Percentiles rank a stretch among this genome's conserved stretches.
Evolutionary conservation across 2,329 filamentous ascomycete genomes (phyloP).

Genomic region (Stachybotrys echinatus): DNA sequence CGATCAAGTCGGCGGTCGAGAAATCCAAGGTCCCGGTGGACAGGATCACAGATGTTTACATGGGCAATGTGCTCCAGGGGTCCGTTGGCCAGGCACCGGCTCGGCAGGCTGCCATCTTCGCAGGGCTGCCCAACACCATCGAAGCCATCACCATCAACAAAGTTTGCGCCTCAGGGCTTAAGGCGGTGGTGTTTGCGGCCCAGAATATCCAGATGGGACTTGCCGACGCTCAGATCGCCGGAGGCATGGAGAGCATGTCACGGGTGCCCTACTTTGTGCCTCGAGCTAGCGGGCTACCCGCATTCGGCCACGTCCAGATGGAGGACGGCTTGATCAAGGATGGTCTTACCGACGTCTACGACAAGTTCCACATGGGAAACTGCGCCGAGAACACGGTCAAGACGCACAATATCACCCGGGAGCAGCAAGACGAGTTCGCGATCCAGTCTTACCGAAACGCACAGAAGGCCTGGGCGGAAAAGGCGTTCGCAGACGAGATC

Average conservation of each 20-base stretch:
- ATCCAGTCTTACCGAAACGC: conserved; percentile 85
- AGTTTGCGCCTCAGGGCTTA: conserved; percentile 92
- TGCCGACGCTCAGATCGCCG: conserved; percentile 82
- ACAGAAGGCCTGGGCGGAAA: conserved; percentile 80
- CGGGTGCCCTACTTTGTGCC: conserved; percentile 86
- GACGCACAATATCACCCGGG: conserved; percentile 71
- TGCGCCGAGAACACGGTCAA: conserved; percentile 94
- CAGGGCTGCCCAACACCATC: conserved; percentile 72
- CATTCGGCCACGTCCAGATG: conserved; percentile 82
- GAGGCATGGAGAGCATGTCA: conserved; percentile 98
- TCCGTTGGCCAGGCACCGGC: conserved; percentile 85
- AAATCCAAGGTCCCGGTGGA: conserved; percentile 78
- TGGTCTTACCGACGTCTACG: conserved; percentile 92
- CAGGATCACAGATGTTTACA: conserved; percentile 88
- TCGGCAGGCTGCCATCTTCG: conserved; percentile 83
- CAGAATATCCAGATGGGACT: conserved; percentile 93
- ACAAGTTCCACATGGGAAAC: conserved; percentile 96
- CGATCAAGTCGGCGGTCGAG: conserved; percentile 84
- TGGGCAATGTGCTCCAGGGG: conserved; percentile 90
- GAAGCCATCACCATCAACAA: conserved; percentile 97
- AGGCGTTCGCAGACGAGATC: conserved; percentile 84
- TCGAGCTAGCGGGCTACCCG: conserved; percentile 72
- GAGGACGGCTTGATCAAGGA: conserved; percentile 94
- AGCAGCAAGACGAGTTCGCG: conserved; percentile 88
- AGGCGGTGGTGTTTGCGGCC: conserved; percentile 83